phyloP scores from a whole-genome alignment of 148 eudicot species.

The Spergularia bocconei region DNA sequence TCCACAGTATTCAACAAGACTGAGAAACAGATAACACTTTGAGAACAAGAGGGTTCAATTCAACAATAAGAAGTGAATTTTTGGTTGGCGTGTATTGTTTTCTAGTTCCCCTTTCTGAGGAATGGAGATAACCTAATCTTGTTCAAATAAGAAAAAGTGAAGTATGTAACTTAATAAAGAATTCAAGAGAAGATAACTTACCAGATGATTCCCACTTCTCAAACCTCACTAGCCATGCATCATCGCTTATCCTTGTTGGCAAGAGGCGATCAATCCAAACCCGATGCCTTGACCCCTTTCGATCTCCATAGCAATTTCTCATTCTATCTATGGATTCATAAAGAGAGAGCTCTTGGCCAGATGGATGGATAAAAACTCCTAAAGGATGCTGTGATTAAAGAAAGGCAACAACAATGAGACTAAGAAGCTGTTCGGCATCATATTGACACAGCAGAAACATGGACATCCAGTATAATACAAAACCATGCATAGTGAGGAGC shows the following conservation, averaged over 20 bases:
- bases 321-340: constrained; percentile 41
- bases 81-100: too few species aligned
- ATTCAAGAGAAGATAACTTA: constrained; percentile 20
- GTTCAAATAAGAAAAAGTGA: not conserved
- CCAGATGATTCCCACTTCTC: constrained; percentile 54
- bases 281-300: constrained; percentile 44
- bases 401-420: constrained; percentile 18
- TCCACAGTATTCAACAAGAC: not conserved
- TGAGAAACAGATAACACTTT: not conserved
- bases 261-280: constrained; percentile 64
- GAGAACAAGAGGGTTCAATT: not conserved
- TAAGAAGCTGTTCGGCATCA: not conserved
- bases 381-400: constrained; percentile 35
- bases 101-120: too few species aligned
- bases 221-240: constrained; percentile 58
- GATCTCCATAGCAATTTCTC: constrained; percentile 53
- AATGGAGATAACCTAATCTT: too few species aligned
- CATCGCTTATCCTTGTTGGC: constrained; percentile 41
- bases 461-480: not conserved
- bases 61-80: too few species aligned
- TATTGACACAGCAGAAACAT: not conserved
- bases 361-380: constrained; percentile 52
- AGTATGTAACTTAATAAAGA: constrained; percentile 8
- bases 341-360: constrained; percentile 47
- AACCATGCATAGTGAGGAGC: not conserved